Conservation (phyloP, 345 rosid species). For the Corchorus olitorius region DNA sequence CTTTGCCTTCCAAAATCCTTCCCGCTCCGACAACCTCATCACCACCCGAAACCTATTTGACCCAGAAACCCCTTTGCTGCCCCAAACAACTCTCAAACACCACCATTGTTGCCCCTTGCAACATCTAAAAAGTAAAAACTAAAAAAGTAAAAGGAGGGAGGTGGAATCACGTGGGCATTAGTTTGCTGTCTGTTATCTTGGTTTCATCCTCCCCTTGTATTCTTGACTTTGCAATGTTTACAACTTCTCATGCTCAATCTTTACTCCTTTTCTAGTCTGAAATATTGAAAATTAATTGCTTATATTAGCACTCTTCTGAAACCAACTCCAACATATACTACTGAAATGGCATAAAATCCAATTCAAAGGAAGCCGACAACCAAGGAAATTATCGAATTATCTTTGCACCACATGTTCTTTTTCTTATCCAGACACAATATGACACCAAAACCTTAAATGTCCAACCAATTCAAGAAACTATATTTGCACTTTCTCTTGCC, state of each 20-base stretch:
- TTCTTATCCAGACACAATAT: slow-evolving; percentile 3
- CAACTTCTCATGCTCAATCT: slow-evolving; percentile 89
- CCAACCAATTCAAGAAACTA: slow-evolving; percentile 15
- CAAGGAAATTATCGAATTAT: not conserved
- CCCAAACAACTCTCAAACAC: too few species aligned
- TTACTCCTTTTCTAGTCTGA: slow-evolving; percentile 86
- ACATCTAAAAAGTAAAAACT: too few species aligned
- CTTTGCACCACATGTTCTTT: not conserved
- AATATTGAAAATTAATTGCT: slow-evolving; percentile 20
- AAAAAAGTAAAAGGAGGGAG: too few species aligned
- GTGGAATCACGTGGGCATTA: slow-evolving; percentile 34
- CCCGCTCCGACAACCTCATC: too few species aligned
- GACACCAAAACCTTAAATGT: not conserved
- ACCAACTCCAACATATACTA: not conserved
- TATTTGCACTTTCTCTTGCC: too few species aligned
- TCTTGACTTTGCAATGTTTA: slow-evolving; percentile 87
- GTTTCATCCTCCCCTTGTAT: slow-evolving; percentile 77
- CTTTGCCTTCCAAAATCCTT: too few species aligned
- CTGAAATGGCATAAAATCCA: slow-evolving; percentile 9
- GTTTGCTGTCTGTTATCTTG: slow-evolving; percentile 75
- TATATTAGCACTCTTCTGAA: slow-evolving; percentile 12
- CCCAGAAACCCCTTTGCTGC: too few species aligned
- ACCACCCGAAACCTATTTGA: too few species aligned
- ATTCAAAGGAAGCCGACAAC: not conserved
- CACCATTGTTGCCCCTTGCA: too few species aligned